Conservation (phyloP, 257 asterid species). For the Nicotiana sylvestris region DNA sequence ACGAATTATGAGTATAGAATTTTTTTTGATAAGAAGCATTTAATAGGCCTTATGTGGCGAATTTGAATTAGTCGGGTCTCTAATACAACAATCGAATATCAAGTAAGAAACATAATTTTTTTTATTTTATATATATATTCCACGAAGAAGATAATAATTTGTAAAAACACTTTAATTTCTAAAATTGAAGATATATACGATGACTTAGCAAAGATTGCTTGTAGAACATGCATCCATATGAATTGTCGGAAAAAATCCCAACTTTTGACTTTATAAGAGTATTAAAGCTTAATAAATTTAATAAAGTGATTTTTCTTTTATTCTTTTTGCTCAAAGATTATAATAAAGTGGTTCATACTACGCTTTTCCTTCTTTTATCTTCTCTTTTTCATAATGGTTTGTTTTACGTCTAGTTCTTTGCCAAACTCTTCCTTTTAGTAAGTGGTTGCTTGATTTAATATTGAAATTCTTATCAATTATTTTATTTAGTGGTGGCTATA, state of each 20-base stretch:
- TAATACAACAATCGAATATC: too few species aligned
- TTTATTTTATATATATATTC: too few species aligned
- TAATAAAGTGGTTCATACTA: not conserved
- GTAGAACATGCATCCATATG: not conserved
- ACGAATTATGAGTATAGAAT: too few species aligned
- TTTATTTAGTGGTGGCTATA: not conserved
- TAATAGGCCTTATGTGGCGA: too few species aligned
- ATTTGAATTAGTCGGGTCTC: too few species aligned
- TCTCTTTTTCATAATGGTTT: too few species aligned
- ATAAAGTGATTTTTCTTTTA: not conserved
- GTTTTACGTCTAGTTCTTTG: not conserved
- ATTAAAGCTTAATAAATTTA: not conserved
- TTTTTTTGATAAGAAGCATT: too few species aligned
- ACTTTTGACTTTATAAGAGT: not conserved
- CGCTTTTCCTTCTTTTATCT: not conserved
- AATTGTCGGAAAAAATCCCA: not conserved
- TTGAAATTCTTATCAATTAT: not conserved
- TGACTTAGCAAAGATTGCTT: not conserved
- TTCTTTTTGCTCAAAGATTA: not conserved
- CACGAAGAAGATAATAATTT: not conserved
- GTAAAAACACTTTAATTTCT: not conserved
- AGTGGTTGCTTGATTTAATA: not conserved
- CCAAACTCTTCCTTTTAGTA: not conserved
- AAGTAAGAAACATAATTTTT: too few species aligned
- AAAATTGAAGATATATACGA: not conserved